Evolutionary conservation across 495 filamentous ascomycete genomes (phyloP).

Genomic region (Sordaria brevicollis): DNA sequence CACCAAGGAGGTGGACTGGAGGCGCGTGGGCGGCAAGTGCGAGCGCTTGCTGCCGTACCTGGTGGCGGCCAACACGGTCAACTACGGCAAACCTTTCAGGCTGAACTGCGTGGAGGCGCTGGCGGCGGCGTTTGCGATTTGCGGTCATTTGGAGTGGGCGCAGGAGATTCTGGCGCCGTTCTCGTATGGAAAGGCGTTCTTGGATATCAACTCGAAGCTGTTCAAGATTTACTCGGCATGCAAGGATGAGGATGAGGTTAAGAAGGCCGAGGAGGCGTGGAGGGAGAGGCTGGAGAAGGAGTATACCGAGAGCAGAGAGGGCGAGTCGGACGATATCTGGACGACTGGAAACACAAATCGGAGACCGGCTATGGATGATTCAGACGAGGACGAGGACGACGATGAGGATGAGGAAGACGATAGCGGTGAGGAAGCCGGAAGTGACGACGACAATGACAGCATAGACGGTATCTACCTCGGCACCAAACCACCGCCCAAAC

Average conservation of each 20-base stretch:
- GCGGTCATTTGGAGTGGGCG: constrained; percentile 85
- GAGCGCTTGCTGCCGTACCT: constrained; percentile 90
- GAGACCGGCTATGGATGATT: constrained; percentile 35
- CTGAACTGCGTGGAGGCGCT: constrained; percentile 94
- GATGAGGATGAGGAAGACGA: constrained; percentile 36
- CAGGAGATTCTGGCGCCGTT: constrained; percentile 72
- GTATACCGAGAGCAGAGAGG: constrained; percentile 67
- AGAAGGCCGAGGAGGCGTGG: constrained; percentile 77
- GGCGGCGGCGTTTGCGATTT: constrained; percentile 86
- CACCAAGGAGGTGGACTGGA: constrained; percentile 82
- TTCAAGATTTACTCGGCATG: constrained; percentile 81
- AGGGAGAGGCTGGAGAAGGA: constrained; percentile 81
- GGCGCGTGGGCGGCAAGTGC: constrained; percentile 86
- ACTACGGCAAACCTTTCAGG: constrained; percentile 91
- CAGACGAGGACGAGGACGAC: constrained; percentile 45
- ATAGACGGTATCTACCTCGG: constrained; percentile 49
- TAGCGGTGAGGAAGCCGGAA: constrained; percentile 28
- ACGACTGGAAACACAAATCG: constrained; percentile 79
- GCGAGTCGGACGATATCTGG: constrained; percentile 64
- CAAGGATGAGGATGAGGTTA: constrained; percentile 73
- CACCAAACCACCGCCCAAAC: constrained; percentile 34
- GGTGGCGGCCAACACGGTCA: constrained; percentile 91
- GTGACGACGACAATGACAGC: constrained; percentile 16
- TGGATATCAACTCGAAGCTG: constrained; percentile 77
- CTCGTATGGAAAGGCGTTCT: constrained; percentile 74